Percentiles rank a stretch among this genome's conserved stretches.
Conservation (phyloP, 305 asterid genomes). For the Fraxinus xanthoxyloides region DNA sequence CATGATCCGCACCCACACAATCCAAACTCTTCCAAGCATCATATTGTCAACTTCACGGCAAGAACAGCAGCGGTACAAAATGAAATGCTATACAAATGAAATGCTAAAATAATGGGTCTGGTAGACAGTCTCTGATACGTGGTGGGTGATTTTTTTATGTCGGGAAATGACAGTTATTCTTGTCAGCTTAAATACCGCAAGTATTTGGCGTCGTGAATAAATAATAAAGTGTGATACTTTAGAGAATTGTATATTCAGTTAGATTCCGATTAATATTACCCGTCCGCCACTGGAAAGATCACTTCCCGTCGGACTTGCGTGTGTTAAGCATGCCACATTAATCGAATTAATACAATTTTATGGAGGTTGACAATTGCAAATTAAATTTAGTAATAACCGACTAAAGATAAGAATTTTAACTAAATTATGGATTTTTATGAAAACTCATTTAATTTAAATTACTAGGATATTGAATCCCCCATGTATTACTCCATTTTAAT, state of each 20-base stretch:
- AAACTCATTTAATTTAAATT: background rate
- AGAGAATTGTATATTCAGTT: background rate
- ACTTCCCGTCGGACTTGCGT: too few relatives aligned
- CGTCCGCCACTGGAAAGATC: too few relatives aligned
- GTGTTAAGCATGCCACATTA: too few relatives aligned
- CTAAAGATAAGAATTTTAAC: too few relatives aligned
- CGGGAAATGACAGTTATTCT: background rate
- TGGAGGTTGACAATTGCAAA: background rate
- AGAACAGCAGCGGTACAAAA: background rate
- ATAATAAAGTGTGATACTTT: background rate
- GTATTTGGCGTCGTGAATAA: background rate
- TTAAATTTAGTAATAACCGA: background rate
- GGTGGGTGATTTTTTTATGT: background rate
- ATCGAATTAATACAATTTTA: too few relatives aligned
- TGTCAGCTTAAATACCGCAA: background rate
- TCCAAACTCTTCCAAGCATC: slow-evolving; percentile 34
- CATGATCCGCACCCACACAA: slow-evolving; percentile 35
- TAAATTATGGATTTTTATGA: background rate
- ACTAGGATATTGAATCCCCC: background rate
- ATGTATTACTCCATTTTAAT: background rate
- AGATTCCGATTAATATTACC: background rate
- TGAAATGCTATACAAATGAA: background rate
- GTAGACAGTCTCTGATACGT: background rate
- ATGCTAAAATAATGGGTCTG: background rate
- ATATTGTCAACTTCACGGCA: slow-evolving; percentile 22